Conservation (phyloP, 495 filamentous ascomycete genomes). For the Evernia prunastri region DNA sequence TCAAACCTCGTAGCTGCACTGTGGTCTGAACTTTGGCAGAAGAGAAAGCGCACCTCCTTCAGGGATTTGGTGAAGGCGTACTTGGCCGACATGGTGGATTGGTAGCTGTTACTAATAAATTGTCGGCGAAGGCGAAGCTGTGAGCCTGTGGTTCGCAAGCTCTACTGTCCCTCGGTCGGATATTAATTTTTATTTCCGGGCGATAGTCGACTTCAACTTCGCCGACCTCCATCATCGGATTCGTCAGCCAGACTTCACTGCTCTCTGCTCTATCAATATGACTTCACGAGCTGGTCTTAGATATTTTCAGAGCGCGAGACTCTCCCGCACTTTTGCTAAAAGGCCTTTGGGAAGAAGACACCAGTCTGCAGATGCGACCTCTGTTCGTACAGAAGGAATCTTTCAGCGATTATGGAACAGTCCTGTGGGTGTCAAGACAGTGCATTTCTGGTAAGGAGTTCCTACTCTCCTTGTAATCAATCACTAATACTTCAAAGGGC, state of each 20-base stretch:
- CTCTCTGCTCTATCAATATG: slow-evolving; percentile 20
- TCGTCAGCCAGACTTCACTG: neutral
- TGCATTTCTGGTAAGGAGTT: slow-evolving; percentile 86
- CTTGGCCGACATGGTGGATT: slow-evolving; percentile 71
- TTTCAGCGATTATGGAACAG: slow-evolving; percentile 77
- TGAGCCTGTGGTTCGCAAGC: too few relatives aligned
- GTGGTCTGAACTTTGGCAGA: slow-evolving; percentile 87
- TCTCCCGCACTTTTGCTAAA: slow-evolving; percentile 40
- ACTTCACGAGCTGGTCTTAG: slow-evolving; percentile 46
- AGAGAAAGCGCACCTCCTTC: slow-evolving; percentile 94
- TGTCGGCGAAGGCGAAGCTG: neutral
- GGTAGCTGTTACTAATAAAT: neutral
- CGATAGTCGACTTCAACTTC: neutral
- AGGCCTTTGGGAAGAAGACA: slow-evolving; percentile 53
- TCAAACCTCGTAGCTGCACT: slow-evolving; percentile 78
- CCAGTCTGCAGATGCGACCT: slow-evolving; percentile 55
- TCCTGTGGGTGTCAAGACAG: slow-evolving; percentile 84
- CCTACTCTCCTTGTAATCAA: neutral
- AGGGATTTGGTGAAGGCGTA: slow-evolving; percentile 81
- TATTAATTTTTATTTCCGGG: neutral
- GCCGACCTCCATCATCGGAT: neutral
- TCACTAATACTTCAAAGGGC: slow-evolving; percentile 51
- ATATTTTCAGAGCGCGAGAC: slow-evolving; percentile 45
- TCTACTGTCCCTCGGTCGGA: too few relatives aligned
- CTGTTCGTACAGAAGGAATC: slow-evolving; percentile 48